A percentile compares a stretch with the other conserved stretches of the same genome.
These are phyloP conservation scores for Chaetomium olivaceum DNA, from an alignment of 2,329 filamentous ascomycete genomes.

Conservation along the genomic window DNA sequence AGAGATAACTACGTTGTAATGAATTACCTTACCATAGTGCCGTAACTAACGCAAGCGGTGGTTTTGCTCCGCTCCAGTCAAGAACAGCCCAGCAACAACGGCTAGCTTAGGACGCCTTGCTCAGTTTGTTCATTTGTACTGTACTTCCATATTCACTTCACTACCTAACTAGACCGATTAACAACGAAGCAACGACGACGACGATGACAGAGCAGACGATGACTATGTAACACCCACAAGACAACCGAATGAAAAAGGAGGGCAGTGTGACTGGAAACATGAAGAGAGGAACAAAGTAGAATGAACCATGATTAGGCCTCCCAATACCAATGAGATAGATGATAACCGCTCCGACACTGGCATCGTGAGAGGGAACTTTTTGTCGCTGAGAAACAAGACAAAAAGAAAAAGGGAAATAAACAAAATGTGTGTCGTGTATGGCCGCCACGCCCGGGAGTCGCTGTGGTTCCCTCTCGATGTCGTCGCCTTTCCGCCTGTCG, in stretches of 20 bases:
- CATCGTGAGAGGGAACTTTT: slow-evolving; percentile 6
- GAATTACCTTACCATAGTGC: too few species aligned
- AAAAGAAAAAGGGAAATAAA: background rate
- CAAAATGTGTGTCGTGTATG: background rate
- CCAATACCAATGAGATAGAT: background rate
- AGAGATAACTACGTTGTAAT: too few species aligned
- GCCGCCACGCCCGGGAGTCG: background rate
- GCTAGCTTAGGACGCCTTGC: background rate
- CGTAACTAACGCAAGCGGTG: too few species aligned
- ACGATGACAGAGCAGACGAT: slow-evolving; percentile 3
- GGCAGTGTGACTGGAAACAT: background rate
- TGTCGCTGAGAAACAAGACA: background rate
- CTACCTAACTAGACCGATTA: slow-evolving; percentile 1
- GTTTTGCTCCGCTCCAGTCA: too few species aligned
- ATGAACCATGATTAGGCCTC: background rate
- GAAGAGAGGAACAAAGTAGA: background rate
- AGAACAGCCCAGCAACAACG: too few species aligned
- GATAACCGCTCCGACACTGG: slow-evolving; percentile 1
- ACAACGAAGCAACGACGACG: slow-evolving; percentile 7
- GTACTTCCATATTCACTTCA: slow-evolving; percentile 5
- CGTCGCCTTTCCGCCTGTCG: slow-evolving; percentile 5
- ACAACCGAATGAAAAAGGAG: background rate
- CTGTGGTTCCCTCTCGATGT: background rate
- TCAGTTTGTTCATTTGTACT: slow-evolving; percentile 2
- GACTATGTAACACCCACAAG: slow-evolving; percentile 4